Conservation (phyloP, 257 asterid species). For the Solanum neorickii region DNA sequence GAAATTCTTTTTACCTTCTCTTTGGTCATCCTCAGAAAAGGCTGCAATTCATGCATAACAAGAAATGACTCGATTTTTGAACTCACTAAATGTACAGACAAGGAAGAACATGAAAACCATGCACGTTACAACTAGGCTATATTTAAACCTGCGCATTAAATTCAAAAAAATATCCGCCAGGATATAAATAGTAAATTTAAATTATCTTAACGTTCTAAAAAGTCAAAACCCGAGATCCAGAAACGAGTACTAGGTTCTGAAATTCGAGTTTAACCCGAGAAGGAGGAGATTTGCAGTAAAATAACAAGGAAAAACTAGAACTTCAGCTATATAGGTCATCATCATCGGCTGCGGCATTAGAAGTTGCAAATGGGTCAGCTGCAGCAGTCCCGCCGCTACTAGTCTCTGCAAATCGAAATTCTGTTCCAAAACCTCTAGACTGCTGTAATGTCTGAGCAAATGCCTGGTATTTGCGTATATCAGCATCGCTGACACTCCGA, state of each 20-base stretch:
- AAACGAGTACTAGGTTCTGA: not conserved
- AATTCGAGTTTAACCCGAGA: not conserved
- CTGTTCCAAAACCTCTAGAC: conserved; percentile 56
- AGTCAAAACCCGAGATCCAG: not conserved
- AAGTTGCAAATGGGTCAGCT: conserved; percentile 35
- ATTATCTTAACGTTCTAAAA: not conserved
- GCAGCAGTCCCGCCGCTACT: conserved; percentile 11
- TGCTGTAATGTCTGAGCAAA: conserved; percentile 60
- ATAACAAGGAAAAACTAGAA: not conserved
- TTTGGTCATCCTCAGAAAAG: not conserved
- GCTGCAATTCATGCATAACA: not conserved
- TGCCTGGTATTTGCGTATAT: conserved; percentile 62
- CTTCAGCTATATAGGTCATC: conserved; percentile 41
- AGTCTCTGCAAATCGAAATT: conserved; percentile 45
- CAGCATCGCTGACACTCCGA: conserved; percentile 59
- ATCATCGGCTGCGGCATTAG: conserved; percentile 43
- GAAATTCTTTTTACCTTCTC: not conserved
- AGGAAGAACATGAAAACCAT: not conserved
- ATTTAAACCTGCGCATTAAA: not conserved
- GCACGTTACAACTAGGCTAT: not conserved
- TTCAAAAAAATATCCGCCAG: not conserved
- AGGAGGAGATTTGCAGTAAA: not conserved
- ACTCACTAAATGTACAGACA: not conserved
- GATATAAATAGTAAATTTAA: not conserved
- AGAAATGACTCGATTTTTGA: not conserved